Base-by-base conservation (phyloP, 2,329 filamentous ascomycete genomes). In the Capronia americana region DNA sequence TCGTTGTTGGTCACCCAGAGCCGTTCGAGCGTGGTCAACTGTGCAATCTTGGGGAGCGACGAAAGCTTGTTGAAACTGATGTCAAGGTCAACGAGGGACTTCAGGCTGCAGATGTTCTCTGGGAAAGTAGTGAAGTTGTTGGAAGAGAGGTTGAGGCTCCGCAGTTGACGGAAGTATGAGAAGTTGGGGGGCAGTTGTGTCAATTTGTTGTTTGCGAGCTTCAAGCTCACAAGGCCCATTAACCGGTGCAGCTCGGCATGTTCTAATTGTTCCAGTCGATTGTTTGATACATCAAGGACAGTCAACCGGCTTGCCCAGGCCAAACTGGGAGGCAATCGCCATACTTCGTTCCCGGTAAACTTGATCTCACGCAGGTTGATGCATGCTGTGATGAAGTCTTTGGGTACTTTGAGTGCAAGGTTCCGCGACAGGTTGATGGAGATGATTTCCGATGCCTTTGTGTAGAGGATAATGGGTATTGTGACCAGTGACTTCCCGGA, bases 1-100 rank as follows among this genome's bases (percentile, higher is more conserved):
- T 91, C 89, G 79, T 99, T 99, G 80, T 99, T 99, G 1, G 95
- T 98, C 72, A 97, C 94, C 81, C 95, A 92, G 32, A 99, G 86
- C 70, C 93, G 89, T 78, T 98, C 95, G 44, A 99, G 81, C 62
- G 89, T 92, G 65, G 85, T 87, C 65, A 99, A 80, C 63, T 88
- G 87, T 6, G 93, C 92, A 70, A 99, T 91, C 69, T 89, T 88
- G 0, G 93, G 93, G 7, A 99, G 81, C 61, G 83, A 86, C 11
- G 87, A 86, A 69, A 99, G 97, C 48, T 89, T 87, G 76, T 99
- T 99, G 85, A 99, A 99, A 77, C 94, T 98, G 75, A 99, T 88
- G 74, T 99, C 95, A 48, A 99, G 86, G 75, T 99, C 94, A 12
- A 97, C 91, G 54, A 99, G 81, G 51, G 90, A 93, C 70, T 88